phyloP scores from a whole-genome alignment of 2,329 filamentous ascomycete species.

The Beauveria sp. region DNA sequence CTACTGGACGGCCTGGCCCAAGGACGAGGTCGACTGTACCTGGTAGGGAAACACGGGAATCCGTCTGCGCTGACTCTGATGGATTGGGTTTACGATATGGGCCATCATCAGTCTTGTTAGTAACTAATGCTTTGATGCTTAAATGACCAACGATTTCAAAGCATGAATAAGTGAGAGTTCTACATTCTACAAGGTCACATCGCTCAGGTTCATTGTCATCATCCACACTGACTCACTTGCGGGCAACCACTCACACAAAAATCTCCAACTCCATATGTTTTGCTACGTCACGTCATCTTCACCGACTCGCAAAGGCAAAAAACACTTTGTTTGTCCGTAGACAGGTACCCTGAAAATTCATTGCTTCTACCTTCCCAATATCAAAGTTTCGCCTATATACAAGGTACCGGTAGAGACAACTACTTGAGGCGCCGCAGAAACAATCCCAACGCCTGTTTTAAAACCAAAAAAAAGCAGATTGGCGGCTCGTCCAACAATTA shows the following conservation, averaged over 20 bases:
- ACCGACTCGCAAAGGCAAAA: not conserved
- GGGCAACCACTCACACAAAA: no score
- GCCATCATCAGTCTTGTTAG: no score
- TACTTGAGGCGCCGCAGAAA: not conserved
- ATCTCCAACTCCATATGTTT: no score
- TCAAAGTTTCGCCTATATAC: conserved; percentile 3
- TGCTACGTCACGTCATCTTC: not conserved
- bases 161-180: no score
- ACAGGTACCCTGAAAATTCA: not conserved
- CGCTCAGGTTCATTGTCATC: no score
- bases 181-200: no score
- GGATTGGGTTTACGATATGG: no score
- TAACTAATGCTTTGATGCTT: no score
- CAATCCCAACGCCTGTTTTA: not conserved
- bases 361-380: conserved; percentile 4
- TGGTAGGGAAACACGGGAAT: not conserved
- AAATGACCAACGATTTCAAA: no score
- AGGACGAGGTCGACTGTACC: not conserved
- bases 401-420: not conserved
- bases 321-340: not conserved
- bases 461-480: not conserved
- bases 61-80: no score
- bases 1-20: not conserved
- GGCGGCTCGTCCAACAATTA: not conserved
- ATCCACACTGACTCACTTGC: no score